Conservation (phyloP, 176 grass and related monocot genomes). For the Oryza punctata region DNA sequence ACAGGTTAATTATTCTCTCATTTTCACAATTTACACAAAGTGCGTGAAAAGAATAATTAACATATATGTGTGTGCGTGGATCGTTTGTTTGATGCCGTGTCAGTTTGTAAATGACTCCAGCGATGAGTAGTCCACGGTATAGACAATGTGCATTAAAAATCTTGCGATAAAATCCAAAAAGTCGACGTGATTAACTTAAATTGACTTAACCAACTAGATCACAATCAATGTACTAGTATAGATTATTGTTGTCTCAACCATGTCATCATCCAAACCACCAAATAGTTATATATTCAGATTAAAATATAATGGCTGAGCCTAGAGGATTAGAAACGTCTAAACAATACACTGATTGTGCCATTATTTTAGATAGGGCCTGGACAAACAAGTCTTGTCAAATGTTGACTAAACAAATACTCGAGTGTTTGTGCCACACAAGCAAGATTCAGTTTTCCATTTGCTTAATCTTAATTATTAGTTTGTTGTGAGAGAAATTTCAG, state of each 20-base stretch:
- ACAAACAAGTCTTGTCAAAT: slow-evolving; percentile 63
- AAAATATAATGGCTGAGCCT: slow-evolving; percentile 40
- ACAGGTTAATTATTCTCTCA: not conserved
- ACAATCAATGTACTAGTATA: slow-evolving; percentile 32
- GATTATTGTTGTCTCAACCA: slow-evolving; percentile 20
- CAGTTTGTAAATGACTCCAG: slow-evolving; percentile 29
- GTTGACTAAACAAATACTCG: slow-evolving; percentile 46
- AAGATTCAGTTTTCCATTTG: slow-evolving; percentile 35
- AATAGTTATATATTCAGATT: slow-evolving; percentile 32
- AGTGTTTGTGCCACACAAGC: slow-evolving; percentile 56
- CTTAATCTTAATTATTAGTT: slow-evolving; percentile 3
- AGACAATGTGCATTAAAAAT: slow-evolving; percentile 23
- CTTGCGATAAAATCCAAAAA: slow-evolving; percentile 31
- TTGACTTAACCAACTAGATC: slow-evolving; percentile 51
- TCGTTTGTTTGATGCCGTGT: slow-evolving; percentile 42
- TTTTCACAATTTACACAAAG: not conserved
- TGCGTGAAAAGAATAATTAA: slow-evolving; percentile 24
- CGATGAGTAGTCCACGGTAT: slow-evolving; percentile 25
- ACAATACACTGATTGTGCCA: slow-evolving; percentile 46
- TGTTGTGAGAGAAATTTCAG: slow-evolving; percentile 37
- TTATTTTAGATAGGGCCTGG: slow-evolving; percentile 54
- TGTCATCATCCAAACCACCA: slow-evolving; percentile 52
- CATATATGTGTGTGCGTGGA: not conserved
- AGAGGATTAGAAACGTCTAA: slow-evolving; percentile 51
- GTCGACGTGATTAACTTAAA: slow-evolving; percentile 54